Evolutionary conservation across 2,329 filamentous ascomycete species (phyloP), one percentile per base, ranked within the genome.

Genomic region (Colletotrichum sp.): DNA sequence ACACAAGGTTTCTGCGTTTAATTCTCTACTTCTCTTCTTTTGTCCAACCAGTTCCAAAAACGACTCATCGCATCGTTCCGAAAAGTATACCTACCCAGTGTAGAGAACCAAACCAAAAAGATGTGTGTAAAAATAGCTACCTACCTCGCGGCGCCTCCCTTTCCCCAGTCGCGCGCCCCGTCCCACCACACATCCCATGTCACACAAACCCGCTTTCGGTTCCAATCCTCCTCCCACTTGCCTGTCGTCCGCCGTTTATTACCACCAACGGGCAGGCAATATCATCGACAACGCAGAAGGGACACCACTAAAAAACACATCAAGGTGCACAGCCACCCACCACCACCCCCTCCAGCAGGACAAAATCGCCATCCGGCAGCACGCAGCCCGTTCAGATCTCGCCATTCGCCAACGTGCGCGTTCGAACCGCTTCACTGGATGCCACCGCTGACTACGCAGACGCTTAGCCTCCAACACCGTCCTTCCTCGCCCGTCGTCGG

Each of bases 381-480:
- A 26, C 30, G 44, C 63, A 64, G 63, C n/a, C 70, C 73, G 44
- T 65, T 73, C 34, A 76, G 30, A 65, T 69, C 64, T 73, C 70
- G 73, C 73, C 64, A 60, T 73, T 73, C 24, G 57, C 26, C 73
- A 65, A 69, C 73, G 57, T 76, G 73, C 73, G 44, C n/a, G n/a
- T 49, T 73, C 70, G 36, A 59, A n/a, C 13, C 59, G 18, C 16
- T n/a, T 32, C 36, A 39, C 60, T 24, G 60, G 16, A n/a, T 32
- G 21, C 44, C 39, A 2, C 68, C 72, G 68, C 24, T n/a, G 26
- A n/a, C 59, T 62, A 26, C 26, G 26, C 55, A 28, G 55, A 2
- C 55, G 7, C 55, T 59, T 59, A 28, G 55, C 55, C 55, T 49
- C 44, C n/a, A 39, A n/a, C 44, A 21, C 44, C 18, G 44, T 1